phyloP scores from a whole-genome alignment of 202 grass and related monocot species.

The Zizania palustris region DNA sequence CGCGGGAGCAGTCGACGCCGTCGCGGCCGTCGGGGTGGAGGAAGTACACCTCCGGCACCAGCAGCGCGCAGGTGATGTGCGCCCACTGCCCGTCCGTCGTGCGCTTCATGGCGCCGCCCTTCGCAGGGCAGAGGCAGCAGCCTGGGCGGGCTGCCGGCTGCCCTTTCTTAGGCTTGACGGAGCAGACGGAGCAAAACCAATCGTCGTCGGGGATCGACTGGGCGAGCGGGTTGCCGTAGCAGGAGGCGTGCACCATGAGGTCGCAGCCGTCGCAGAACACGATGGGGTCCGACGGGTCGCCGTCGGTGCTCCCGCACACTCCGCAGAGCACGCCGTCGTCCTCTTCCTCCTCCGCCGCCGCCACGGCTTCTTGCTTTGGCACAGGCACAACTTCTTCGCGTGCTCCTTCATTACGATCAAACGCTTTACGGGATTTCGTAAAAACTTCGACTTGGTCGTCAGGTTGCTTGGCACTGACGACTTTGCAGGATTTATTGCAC shows the following conservation, averaged over 20 bases:
- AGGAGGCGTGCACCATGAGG: constrained; percentile 88
- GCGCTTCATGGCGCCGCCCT: constrained; percentile 74
- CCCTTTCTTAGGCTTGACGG: constrained; percentile 28
- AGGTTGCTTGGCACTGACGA: neutral
- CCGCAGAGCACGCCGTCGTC: constrained; percentile 77
- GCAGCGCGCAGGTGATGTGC: constrained; percentile 78
- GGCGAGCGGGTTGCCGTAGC: constrained; percentile 78
- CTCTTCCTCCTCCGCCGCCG: constrained; percentile 30
- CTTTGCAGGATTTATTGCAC: constrained; percentile 1
- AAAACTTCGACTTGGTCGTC: constrained; percentile 12
- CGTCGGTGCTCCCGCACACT: constrained; percentile 85
- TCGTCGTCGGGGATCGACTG: constrained; percentile 79
- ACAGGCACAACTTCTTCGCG: neutral
- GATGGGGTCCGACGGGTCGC: constrained; percentile 81
- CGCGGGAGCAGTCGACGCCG: constrained; percentile 71
- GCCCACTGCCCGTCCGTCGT: constrained; percentile 69
- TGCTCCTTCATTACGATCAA: neutral
- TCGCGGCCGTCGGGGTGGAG: constrained; percentile 72
- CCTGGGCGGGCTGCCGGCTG: constrained; percentile 7
- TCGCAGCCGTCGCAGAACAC: constrained; percentile 96
- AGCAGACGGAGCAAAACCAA: constrained; percentile 83
- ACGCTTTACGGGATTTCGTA: neutral
- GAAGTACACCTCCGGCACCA: constrained; percentile 97
- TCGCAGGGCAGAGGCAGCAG: constrained; percentile 73
- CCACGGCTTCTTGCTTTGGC: neutral